Percentiles rank a stretch among this genome's conserved stretches.
phyloP scores from a whole-genome alignment of 768 basidiomycete genomes.

The Termitomyces eurrhizus region DNA sequence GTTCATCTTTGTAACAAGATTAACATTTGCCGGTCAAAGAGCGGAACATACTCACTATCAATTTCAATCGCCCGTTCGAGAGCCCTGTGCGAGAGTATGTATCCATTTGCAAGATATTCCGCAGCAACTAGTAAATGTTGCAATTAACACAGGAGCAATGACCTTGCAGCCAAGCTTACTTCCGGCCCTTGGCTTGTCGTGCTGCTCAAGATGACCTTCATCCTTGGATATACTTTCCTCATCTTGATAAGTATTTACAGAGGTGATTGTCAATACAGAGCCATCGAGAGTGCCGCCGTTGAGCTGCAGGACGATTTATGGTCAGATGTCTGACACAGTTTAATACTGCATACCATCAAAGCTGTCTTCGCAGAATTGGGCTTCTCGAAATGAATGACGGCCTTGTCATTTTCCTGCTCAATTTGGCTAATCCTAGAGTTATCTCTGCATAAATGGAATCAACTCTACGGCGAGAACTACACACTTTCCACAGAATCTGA shows the following conservation, averaged over 20 bases:
- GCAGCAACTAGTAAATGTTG: slow-evolving; percentile 60
- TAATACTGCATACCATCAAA: slow-evolving; percentile 53
- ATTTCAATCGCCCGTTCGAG: slow-evolving; percentile 78
- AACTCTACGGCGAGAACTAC: neutral
- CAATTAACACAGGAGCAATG: neutral
- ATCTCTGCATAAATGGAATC: neutral
- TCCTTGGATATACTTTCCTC: slow-evolving; percentile 41
- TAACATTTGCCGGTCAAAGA: neutral
- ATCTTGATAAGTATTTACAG: slow-evolving; percentile 58
- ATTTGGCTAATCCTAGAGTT: slow-evolving; percentile 59
- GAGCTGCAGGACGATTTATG: slow-evolving; percentile 35
- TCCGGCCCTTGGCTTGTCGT: slow-evolving; percentile 88
- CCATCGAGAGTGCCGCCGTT: slow-evolving; percentile 79
- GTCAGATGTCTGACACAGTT: neutral
- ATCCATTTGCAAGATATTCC: slow-evolving; percentile 91
- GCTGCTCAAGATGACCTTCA: slow-evolving; percentile 57
- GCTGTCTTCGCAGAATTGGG: slow-evolving; percentile 81
- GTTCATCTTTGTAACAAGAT: slow-evolving; percentile 45
- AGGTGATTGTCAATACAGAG: slow-evolving; percentile 62
- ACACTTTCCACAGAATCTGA: slow-evolving; percentile 85
- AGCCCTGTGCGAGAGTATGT: slow-evolving; percentile 73
- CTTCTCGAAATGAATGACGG: slow-evolving; percentile 84
- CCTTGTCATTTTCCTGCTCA: slow-evolving; percentile 42
- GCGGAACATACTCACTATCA: slow-evolving; percentile 44
- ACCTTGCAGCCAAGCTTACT: slow-evolving; percentile 40